Evolutionary conservation across 2,329 filamentous ascomycete species (phyloP).

Genomic region (Aspergillus ibericus): DNA sequence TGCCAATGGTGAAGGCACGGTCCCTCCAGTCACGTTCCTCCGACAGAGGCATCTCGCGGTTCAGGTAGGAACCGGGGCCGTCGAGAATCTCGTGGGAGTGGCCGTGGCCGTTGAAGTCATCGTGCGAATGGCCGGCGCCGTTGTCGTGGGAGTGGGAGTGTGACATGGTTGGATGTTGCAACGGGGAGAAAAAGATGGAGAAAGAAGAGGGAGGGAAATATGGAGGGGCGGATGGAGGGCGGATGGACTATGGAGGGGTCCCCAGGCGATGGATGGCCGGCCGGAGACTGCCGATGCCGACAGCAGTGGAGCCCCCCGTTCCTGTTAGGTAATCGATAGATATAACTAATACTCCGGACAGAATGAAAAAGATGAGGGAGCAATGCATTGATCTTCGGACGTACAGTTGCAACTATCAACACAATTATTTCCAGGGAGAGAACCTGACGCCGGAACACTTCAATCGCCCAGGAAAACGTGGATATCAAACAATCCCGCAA

Average conservation of each 20-base stretch:
- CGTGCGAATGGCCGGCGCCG: constrained; percentile 50
- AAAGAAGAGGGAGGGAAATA: not conserved
- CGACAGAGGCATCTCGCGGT: constrained; percentile 89
- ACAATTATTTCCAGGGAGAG: constrained; percentile 5
- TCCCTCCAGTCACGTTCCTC: constrained; percentile 86
- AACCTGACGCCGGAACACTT: constrained; percentile 10
- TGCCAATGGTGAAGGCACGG: constrained; percentile 93
- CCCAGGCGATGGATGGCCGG: no score
- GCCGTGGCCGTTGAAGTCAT: constrained; percentile 68
- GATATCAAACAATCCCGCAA: constrained; percentile 32
- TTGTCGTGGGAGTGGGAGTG: constrained; percentile 45
- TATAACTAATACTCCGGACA: no score
- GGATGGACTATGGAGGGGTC: constrained; percentile 3
- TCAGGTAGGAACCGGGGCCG: constrained; percentile 85
- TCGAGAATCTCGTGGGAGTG: constrained; percentile 95
- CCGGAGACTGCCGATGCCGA: constrained; percentile 3
- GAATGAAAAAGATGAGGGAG: not conserved
- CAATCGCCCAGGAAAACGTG: constrained; percentile 33
- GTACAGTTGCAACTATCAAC: constrained; percentile 5
- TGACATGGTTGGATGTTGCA: constrained; percentile 22
- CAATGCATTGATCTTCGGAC: not conserved
- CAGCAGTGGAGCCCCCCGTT: not conserved
- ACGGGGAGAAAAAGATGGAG: not conserved
- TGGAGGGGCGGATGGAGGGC: not conserved
- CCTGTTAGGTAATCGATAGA: no score